These are phyloP conservation scores for Pseudocercospora eumusae DNA, from an alignment of 2,329 filamentous ascomycete species.

Conservation along the genomic window DNA sequence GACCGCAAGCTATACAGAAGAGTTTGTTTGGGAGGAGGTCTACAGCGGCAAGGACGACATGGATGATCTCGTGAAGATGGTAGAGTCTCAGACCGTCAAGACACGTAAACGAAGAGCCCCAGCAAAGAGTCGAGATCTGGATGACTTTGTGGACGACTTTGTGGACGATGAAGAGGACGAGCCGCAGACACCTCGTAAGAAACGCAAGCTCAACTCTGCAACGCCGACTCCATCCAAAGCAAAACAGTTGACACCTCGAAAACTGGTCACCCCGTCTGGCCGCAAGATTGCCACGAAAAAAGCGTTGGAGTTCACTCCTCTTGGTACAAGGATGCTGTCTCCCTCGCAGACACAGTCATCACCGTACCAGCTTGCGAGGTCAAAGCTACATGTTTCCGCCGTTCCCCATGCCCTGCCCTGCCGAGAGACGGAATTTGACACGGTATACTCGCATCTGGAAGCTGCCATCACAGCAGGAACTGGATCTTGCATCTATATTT, in stretches of 20 bases:
- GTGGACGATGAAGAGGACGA: slow-evolving; percentile 46
- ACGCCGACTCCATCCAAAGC: slow-evolving; percentile 49
- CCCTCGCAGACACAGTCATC: slow-evolving; percentile 74
- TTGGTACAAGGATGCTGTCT: slow-evolving; percentile 84
- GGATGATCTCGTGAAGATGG: slow-evolving; percentile 63
- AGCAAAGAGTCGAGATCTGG: slow-evolving; percentile 41
- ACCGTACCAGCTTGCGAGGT: slow-evolving; percentile 88
- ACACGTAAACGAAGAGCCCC: slow-evolving; percentile 57
- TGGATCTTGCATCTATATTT: slow-evolving; percentile 97
- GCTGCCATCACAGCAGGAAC: slow-evolving; percentile 90
- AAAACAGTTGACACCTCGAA: slow-evolving; percentile 52
- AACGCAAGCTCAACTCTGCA: slow-evolving; percentile 49
- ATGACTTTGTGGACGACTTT: slow-evolving; percentile 54
- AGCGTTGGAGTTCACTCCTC: slow-evolving; percentile 88
- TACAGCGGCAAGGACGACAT: slow-evolving; percentile 71
- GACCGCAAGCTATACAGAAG: slow-evolving; percentile 86
- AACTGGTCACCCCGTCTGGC: slow-evolving; percentile 64
- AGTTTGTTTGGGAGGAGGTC: slow-evolving; percentile 88
- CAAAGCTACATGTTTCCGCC: slow-evolving; percentile 86
- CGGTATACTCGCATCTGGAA: slow-evolving; percentile 91
- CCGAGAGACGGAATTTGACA: slow-evolving; percentile 84
- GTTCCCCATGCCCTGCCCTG: slow-evolving; percentile 88
- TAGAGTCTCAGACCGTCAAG: slow-evolving; percentile 72
- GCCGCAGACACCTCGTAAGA: slow-evolving; percentile 51
- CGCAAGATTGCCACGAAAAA: slow-evolving; percentile 77